Evolutionary conservation across 306 rosid genomes (phyloP).

Genomic region (Alnus glutinosa): DNA sequence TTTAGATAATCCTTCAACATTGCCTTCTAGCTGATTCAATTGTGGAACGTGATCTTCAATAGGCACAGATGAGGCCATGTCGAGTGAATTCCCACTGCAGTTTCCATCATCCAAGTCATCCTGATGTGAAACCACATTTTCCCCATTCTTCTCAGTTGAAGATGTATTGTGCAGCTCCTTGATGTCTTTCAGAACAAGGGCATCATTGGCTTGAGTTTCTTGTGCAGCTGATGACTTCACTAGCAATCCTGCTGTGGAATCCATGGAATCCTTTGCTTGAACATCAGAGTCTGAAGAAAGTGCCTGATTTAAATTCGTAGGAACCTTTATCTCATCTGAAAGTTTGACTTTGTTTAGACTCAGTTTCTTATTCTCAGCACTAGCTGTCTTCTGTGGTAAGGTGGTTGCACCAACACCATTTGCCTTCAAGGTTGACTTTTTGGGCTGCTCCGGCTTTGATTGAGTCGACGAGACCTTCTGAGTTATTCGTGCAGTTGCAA

Average conservation of each 20-base stretch:
- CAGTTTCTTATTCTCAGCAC: conserved; percentile 55
- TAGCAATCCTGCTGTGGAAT: conserved; percentile 41
- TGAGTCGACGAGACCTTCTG: conserved; percentile 45
- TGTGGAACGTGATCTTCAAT: conserved; percentile 28
- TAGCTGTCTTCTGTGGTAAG: conserved; percentile 41
- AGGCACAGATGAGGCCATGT: conserved; percentile 25
- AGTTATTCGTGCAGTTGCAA: conserved; percentile 58
- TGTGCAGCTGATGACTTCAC: conserved; percentile 26
- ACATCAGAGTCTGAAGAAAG: conserved; percentile 40
- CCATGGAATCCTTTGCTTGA: conserved; percentile 37
- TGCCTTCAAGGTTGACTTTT: conserved; percentile 54
- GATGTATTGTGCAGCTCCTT: conserved; percentile 41
- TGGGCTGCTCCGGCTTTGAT: conserved; percentile 44
- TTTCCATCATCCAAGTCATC: conserved; percentile 27
- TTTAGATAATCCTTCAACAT: conserved; percentile 35
- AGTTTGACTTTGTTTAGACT: conserved; percentile 55
- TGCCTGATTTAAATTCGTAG: conserved; percentile 36
- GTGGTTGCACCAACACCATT: conserved; percentile 34
- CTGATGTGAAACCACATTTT: conserved; percentile 26
- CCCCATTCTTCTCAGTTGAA: conserved; percentile 38
- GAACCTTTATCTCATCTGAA: conserved; percentile 36
- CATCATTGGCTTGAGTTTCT: conserved; percentile 37
- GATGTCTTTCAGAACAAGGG: conserved; percentile 34
- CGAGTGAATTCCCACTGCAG: conserved; percentile 25
- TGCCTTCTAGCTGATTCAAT: conserved; percentile 26